phyloP scores from a whole-genome alignment of 164 flowering plant species.

The Magnolia changhungtana region DNA sequence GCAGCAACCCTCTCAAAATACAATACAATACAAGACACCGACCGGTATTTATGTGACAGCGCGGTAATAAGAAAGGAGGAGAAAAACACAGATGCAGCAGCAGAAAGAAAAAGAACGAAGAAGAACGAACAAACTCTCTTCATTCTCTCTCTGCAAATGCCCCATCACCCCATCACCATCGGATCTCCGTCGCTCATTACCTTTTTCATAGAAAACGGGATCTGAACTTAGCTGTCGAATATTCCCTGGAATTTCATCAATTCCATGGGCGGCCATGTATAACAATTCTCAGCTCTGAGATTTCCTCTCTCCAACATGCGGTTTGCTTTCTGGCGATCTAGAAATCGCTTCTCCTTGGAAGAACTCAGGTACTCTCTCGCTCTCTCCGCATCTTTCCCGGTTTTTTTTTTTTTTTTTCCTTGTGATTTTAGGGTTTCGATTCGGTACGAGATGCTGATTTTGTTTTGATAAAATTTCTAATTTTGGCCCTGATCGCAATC shows the following conservation, averaged over 20 bases:
- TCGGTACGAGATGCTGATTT: neutral
- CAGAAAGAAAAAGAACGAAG: neutral
- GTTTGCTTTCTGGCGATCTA: conserved; percentile 85
- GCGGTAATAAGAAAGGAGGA: neutral
- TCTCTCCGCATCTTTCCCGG: neutral
- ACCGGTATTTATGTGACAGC: too few relatives aligned
- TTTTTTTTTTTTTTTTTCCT: too few relatives aligned
- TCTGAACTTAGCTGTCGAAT: neutral
- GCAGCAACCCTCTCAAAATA: too few relatives aligned
- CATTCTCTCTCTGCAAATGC: neutral
- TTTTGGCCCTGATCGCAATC: too few relatives aligned
- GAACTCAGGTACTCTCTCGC: conserved; percentile 60
- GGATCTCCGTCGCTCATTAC: neutral
- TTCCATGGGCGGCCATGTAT: conserved; percentile 5
- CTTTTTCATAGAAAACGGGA: neutral
- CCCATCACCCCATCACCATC: neutral
- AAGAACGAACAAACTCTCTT: neutral
- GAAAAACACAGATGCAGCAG: neutral
- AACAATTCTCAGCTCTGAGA: conserved; percentile 18
- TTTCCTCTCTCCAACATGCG: conserved; percentile 47
- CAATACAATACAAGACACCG: too few relatives aligned
- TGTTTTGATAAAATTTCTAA: too few relatives aligned
- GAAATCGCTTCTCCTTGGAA: conserved; percentile 79
- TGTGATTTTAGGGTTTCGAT: neutral
- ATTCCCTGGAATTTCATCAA: neutral